A percentile compares a stretch with the other conserved stretches of the same genome.
Evolutionary conservation across 2,329 filamentous ascomycete genomes (phyloP).

Genomic region (Simplicillium sp.): DNA sequence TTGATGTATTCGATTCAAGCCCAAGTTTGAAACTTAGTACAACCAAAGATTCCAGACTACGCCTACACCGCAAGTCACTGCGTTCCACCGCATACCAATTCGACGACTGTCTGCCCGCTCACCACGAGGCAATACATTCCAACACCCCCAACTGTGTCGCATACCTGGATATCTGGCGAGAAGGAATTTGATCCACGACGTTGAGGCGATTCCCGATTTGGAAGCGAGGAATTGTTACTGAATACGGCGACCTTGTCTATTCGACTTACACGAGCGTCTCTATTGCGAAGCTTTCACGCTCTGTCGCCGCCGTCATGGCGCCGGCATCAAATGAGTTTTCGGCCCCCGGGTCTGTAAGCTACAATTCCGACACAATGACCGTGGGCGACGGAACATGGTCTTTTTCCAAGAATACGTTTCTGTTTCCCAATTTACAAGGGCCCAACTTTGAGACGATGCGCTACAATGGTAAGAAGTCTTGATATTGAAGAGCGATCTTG

Average conservation of each 20-base stretch:
- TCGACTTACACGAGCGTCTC: background rate
- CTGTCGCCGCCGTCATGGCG: slow-evolving; percentile 46
- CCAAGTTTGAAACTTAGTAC: background rate
- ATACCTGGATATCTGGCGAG: background rate
- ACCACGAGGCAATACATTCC: background rate
- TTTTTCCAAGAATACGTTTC: slow-evolving; percentile 64
- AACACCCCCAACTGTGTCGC: background rate
- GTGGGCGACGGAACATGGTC: slow-evolving; percentile 84
- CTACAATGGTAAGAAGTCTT: slow-evolving; percentile 59
- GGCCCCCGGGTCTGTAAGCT: slow-evolving; percentile 61
- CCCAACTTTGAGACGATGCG: slow-evolving; percentile 74
- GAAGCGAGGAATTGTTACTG: background rate
- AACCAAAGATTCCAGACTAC: too few relatives aligned
- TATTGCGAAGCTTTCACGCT: slow-evolving; percentile 5
- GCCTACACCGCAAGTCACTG: too few relatives aligned
- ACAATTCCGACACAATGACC: slow-evolving; percentile 63
- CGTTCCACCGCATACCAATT: too few relatives aligned
- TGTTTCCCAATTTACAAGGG: slow-evolving; percentile 68
- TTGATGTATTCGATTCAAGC: background rate
- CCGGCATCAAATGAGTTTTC: slow-evolving; percentile 51
- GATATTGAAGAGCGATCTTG: background rate
- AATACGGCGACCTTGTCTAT: background rate
- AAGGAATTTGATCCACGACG: background rate
- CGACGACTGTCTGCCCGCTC: too few relatives aligned
- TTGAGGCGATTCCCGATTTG: background rate